These are phyloP conservation scores for Ophiostoma sp. DNA, from an alignment of 2,329 filamentous ascomycete genomes.

Conservation along the genomic window DNA sequence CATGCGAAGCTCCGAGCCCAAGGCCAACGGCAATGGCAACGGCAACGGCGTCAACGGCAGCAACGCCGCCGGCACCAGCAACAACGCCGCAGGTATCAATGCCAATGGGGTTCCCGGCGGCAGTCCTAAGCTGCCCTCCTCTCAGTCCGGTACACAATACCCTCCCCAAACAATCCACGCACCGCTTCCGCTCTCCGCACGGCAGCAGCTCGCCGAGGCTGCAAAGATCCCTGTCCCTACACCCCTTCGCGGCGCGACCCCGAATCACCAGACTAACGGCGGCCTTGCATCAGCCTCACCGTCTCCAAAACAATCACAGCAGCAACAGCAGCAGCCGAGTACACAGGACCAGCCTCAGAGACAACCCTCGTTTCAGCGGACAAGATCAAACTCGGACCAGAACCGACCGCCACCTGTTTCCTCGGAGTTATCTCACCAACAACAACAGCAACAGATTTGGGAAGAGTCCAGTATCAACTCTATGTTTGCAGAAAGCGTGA, in stretches of 20 bases:
- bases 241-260: constrained; percentile 35
- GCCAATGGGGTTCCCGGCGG: constrained; percentile 20
- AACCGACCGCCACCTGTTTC: constrained; percentile 29
- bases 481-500: constrained; percentile 32
- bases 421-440: constrained; percentile 22
- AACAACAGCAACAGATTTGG: constrained; percentile 35
- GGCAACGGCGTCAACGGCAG: constrained; percentile 12
- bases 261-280: constrained; percentile 32
- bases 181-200: constrained; percentile 35
- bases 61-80: not conserved
- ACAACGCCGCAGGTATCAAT: not conserved
- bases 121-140: constrained; percentile 24
- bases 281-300: not conserved
- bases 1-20: constrained; percentile 32
- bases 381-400: constrained; percentile 33
- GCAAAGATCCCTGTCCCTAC: constrained; percentile 42
- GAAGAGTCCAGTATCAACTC: constrained; percentile 42
- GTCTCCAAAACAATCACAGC: constrained; percentile 23
- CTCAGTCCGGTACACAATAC: constrained; percentile 10
- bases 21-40: constrained; percentile 26
- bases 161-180: constrained; percentile 17
- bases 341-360: not conserved
- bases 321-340: constrained; percentile 1
- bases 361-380: constrained; percentile 25
- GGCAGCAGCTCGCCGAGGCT: constrained; percentile 37